phyloP scores from a whole-genome alignment of 208 protist species.

The Leishmania mexicana region DNA sequence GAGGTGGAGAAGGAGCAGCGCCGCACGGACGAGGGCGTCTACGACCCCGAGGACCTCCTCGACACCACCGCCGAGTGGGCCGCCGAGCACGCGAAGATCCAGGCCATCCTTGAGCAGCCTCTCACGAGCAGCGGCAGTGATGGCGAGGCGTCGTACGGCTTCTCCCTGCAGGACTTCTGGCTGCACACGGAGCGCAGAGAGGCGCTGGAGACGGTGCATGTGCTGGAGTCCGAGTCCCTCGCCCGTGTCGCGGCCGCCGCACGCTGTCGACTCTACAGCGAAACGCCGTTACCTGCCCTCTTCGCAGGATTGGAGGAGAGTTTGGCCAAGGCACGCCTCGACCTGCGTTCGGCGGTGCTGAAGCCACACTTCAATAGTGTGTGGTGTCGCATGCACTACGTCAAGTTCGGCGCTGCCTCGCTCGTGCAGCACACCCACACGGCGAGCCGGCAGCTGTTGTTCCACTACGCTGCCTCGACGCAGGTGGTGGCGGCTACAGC shows the following conservation, averaged over 20 bases:
- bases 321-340: constrained; percentile 55
- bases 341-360: constrained; percentile 63
- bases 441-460: constrained; percentile 69
- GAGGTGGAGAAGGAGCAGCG: constrained; percentile 59
- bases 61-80: constrained; percentile 72
- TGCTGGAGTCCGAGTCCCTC: constrained; percentile 59
- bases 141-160: constrained; percentile 34
- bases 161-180: constrained; percentile 79
- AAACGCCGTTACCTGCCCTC: constrained; percentile 32
- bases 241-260: constrained; percentile 57
- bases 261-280: constrained; percentile 47
- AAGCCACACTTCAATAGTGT: constrained; percentile 64
- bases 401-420: constrained; percentile 77
- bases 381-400: constrained; percentile 81
- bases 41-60: constrained; percentile 79
- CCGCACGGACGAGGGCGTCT: constrained; percentile 58
- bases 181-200: constrained; percentile 74
- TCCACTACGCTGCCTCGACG: constrained; percentile 62
- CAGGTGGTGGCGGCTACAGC: constrained; percentile 78
- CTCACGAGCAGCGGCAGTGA: constrained; percentile 16
- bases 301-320: constrained; percentile 52
- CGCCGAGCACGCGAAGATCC: constrained; percentile 57
- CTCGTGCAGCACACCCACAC: constrained; percentile 82
- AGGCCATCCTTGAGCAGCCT: constrained; percentile 40
- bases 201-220: constrained; percentile 79